Percentiles rank a stretch among this genome's conserved stretches.
phyloP scores from a whole-genome alignment of 768 basidiomycete species.

The Sporobolomyces roseus region DNA sequence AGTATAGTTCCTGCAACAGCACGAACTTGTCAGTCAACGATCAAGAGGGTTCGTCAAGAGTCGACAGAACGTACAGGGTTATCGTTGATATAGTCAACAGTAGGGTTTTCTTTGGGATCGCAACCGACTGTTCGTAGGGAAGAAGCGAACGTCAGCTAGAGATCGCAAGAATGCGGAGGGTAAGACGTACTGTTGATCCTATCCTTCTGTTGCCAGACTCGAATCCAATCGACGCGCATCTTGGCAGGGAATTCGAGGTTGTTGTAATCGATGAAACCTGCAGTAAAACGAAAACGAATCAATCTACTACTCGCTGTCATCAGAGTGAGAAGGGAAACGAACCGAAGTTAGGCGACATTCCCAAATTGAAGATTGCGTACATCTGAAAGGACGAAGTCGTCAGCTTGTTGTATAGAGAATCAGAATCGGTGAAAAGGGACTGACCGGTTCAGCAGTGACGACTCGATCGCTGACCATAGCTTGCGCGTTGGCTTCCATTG shows the following conservation, averaged over 20 bases:
- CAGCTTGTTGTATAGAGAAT: background rate
- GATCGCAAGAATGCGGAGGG: background rate
- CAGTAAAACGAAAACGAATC: background rate
- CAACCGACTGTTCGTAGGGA: slow-evolving; percentile 57
- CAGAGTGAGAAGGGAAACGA: background rate
- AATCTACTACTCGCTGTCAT: background rate
- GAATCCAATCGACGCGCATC: slow-evolving; percentile 80
- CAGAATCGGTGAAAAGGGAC: background rate
- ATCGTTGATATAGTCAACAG: slow-evolving; percentile 68
- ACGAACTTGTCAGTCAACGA: too few relatives aligned
- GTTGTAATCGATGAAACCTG: slow-evolving; percentile 55
- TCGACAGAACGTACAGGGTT: slow-evolving; percentile 47
- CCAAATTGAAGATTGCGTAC: slow-evolving; percentile 37
- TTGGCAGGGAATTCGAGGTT: slow-evolving; percentile 66
- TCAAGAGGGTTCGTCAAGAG: slow-evolving; percentile 48
- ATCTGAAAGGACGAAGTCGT: background rate
- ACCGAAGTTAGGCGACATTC: slow-evolving; percentile 28
- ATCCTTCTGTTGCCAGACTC: slow-evolving; percentile 78
- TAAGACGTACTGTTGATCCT: slow-evolving; percentile 45
- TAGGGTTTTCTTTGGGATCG: slow-evolving; percentile 46
- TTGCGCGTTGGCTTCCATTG: slow-evolving; percentile 63
- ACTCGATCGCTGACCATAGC: slow-evolving; percentile 63
- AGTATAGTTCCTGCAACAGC: slow-evolving; percentile 37
- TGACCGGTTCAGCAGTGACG: slow-evolving; percentile 72
- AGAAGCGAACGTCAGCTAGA: slow-evolving; percentile 9